A percentile compares a stretch with the other conserved stretches of the same genome.
These are phyloP conservation scores for Simmondsia chinensis DNA, from an alignment of 148 eudicot genomes.

Conservation along the genomic window DNA sequence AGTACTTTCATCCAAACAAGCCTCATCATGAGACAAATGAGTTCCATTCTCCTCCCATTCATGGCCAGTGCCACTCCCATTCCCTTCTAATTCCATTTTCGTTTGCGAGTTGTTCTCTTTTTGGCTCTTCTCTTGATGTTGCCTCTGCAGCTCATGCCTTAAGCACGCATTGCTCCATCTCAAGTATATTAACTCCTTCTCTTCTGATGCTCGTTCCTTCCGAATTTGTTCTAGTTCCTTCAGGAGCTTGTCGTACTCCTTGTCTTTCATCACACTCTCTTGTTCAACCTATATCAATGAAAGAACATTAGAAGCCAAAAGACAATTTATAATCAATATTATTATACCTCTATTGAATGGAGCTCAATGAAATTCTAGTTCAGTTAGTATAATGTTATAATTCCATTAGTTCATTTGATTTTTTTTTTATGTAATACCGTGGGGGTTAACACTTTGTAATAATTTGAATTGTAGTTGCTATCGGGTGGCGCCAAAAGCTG, in stretches of 20 bases:
- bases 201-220: slow-evolving; percentile 23
- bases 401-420: too few relatives aligned
- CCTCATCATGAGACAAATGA: slow-evolving; percentile 1
- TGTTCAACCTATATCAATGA: slow-evolving; percentile 21
- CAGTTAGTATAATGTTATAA: too few relatives aligned
- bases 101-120: slow-evolving; percentile 2
- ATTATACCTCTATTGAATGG: too few relatives aligned
- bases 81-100: slow-evolving; percentile 3
- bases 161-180: slow-evolving; percentile 53
- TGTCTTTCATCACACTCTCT: slow-evolving; percentile 16
- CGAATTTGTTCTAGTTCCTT: slow-evolving; percentile 29
- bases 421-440: too few relatives aligned
- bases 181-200: slow-evolving; percentile 31
- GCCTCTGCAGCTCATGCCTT: slow-evolving; percentile 34
- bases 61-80: slow-evolving; percentile 3
- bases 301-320: not conserved
- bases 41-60: slow-evolving; percentile 4
- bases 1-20: slow-evolving; percentile 9
- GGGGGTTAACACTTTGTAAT: too few relatives aligned
- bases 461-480: too few relatives aligned
- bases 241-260: slow-evolving; percentile 23
- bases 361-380: not conserved
- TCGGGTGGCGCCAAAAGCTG: too few relatives aligned
- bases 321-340: not conserved
- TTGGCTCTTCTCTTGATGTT: slow-evolving; percentile 12